Percentiles rank a stretch among this genome's conserved stretches.
Conservation (phyloP, 2,329 filamentous ascomycete species). For the Atkinsonella hypoxylon region DNA sequence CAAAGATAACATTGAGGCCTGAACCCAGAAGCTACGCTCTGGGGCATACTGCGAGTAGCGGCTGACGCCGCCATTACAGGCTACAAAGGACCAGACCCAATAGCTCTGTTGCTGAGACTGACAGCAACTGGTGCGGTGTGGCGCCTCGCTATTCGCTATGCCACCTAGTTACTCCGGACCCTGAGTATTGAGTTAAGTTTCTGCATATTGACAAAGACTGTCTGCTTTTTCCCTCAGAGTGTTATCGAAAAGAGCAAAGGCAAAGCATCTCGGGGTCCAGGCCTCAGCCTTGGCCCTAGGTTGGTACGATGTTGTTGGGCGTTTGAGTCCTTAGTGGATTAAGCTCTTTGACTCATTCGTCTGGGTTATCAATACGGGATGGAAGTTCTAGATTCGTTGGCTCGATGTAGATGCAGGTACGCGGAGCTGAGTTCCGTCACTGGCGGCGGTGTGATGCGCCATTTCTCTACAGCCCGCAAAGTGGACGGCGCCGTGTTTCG, state of each 20-base stretch:
- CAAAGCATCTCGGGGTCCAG: not conserved
- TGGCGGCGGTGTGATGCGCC: not conserved
- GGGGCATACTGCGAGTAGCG: not conserved
- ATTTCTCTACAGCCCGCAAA: not conserved
- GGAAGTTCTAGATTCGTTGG: not conserved
- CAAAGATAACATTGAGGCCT: not conserved
- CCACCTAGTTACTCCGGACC: not conserved
- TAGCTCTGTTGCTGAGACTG: not conserved
- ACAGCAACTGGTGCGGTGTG: not conserved
- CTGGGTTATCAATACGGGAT: not conserved
- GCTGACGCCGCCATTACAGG: not conserved
- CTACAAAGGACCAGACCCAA: not conserved
- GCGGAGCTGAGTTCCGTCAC: not conserved
- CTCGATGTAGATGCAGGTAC: not conserved
- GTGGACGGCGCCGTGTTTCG: not conserved
- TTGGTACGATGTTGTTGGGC: not conserved
- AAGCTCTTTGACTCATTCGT: not conserved
- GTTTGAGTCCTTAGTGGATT: not conserved
- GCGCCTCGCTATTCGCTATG: slow-evolving; percentile 1
- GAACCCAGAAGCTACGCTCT: not conserved
- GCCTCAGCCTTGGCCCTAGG: not conserved
- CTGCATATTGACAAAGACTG: not conserved
- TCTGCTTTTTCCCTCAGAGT: not conserved
- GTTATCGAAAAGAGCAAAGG: not conserved
- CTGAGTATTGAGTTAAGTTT: not conserved